Conservation (phyloP, 1,284 basidiomycete species). For the Ustilago bromivora region DNA sequence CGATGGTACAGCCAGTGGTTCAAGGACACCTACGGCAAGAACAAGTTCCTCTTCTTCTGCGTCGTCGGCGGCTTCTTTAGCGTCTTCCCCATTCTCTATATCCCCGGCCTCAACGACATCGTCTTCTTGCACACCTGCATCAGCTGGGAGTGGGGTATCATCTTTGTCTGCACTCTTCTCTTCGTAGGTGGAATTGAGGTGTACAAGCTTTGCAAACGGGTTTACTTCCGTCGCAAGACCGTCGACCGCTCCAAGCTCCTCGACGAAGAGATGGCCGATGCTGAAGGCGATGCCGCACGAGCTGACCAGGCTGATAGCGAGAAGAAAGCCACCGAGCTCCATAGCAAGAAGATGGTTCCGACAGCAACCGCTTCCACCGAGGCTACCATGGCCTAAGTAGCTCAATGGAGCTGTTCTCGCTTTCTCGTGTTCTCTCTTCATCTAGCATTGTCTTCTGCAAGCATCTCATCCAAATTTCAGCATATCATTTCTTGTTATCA, state of each 20-base stretch:
- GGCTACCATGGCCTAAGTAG: slow-evolving; percentile 22
- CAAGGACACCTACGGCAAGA: slow-evolving; percentile 61
- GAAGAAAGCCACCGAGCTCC: slow-evolving; percentile 10
- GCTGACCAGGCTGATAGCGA: slow-evolving; percentile 6
- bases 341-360: slow-evolving; percentile 39
- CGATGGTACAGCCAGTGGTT: slow-evolving; percentile 61
- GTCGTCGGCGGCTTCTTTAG: slow-evolving; percentile 72
- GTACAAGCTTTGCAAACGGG: slow-evolving; percentile 66
- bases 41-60: slow-evolving; percentile 65
- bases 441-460: not conserved
- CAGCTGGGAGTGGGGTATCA: slow-evolving; percentile 69
- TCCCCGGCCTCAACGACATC: slow-evolving; percentile 70
- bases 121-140: slow-evolving; percentile 67
- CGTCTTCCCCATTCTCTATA: slow-evolving; percentile 74
- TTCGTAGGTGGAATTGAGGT: slow-evolving; percentile 63
- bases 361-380: slow-evolving; percentile 31
- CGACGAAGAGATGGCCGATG: slow-evolving; percentile 40
- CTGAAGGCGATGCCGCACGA: not conserved
- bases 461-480: not conserved
- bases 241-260: slow-evolving; percentile 27
- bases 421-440: not conserved
- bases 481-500: not conserved
- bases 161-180: slow-evolving; percentile 62
- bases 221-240: slow-evolving; percentile 37
- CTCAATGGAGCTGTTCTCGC: not conserved